Evolutionary conservation across 2,329 filamentous ascomycete genomes (phyloP), one percentile per base, ranked within the genome.

Genomic region (Fusarium foetens): DNA sequence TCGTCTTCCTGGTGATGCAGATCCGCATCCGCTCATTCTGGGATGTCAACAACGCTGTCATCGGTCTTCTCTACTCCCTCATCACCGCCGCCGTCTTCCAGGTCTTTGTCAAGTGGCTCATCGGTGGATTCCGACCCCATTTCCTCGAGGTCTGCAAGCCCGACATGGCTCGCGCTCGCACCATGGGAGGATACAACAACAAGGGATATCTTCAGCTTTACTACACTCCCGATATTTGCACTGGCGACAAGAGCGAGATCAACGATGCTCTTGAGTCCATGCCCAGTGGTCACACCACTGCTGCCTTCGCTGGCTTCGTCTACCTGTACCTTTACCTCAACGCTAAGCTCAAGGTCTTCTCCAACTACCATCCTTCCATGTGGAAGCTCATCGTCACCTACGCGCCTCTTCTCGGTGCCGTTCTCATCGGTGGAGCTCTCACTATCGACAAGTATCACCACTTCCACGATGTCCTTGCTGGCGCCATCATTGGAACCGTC

Each of bases 371-470:
- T 77, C 89, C 92, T 0, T 85, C 89, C 17, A 89, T 93, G 86
- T 94, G 92, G 92, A 94, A 94, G 82, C 81, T 93, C 17, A 83
- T 92, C 36, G 86, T 85, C 21, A 83, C 89, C 29, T 92, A 91
- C 75, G 86, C 88, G 0, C 92, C 92, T 0, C 81, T 94, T 6
- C 87, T 94, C 0, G 90, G 89, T 6, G 92, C 92, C 0, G 85
- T 85, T 6, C 83, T 94, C 5, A 93, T 94, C 46, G 91, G 87
- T 3, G 91, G 91, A 10, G 88, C 90, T 0, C 82, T 94, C 14
- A 93, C 91, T 1, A 93, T 94, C 63, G 90, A 94, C 71, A 89
- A 93, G 78, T 93, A 86, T 78, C 92, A 94, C 81, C 91, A 94
- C 81, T 92, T 91, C 90, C 93, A 93, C 68, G 92, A 94, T 62